Conservation (phyloP, 371 early-diverging fungal genomes). For the Mucor piriformis region DNA sequence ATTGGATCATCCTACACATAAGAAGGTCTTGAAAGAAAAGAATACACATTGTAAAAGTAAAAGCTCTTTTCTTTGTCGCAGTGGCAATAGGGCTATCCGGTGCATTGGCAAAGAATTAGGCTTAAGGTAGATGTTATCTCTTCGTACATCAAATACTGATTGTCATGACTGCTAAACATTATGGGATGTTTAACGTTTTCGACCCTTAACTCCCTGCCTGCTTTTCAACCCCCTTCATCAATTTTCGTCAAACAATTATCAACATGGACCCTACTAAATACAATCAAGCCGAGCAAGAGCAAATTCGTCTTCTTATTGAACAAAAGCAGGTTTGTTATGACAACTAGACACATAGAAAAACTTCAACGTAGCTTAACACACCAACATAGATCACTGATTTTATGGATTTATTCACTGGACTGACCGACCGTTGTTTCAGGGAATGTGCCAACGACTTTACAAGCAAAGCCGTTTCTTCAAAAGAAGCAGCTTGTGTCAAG, state of each 20-base stretch:
- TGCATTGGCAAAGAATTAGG: no score
- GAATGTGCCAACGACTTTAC: conserved; percentile 94
- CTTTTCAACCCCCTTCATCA: not conserved
- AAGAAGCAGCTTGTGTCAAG: conserved; percentile 84
- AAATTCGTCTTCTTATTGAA: conserved; percentile 82
- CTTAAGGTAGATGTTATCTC: no score
- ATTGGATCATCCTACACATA: not conserved
- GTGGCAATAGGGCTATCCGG: not conserved
- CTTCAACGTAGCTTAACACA: not conserved
- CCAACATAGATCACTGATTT: conserved; percentile 80
- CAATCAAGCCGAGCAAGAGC: conserved; percentile 71
- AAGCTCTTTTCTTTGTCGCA: not conserved
- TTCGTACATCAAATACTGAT: no score
- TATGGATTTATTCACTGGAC: conserved; percentile 74
- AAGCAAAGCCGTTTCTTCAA: conserved; percentile 77
- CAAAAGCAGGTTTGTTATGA: conserved; percentile 70
- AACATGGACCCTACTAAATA: conserved; percentile 67
- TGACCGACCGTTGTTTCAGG: conserved; percentile 88
- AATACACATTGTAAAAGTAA: not conserved
- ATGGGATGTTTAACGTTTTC: no score
- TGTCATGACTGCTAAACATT: no score
- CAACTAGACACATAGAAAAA: not conserved
- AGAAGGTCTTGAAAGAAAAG: not conserved
- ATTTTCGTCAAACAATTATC: not conserved
- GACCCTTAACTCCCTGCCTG: no score